Base-by-base conservation (phyloP, 306 rosid genomes). In the Abrus precatorius region DNA sequence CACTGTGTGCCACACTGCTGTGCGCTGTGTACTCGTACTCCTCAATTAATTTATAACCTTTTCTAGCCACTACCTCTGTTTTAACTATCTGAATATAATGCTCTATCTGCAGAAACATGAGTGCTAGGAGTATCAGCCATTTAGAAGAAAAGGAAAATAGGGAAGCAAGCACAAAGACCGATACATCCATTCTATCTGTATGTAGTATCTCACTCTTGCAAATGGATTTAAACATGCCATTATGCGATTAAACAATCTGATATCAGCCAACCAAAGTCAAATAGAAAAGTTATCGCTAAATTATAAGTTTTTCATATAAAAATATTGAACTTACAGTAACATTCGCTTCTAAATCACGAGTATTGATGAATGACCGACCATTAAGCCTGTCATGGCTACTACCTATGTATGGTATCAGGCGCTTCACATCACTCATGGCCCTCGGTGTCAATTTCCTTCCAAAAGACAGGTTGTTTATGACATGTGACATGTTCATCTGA, bases 21-120 rank as follows among this genome's bases (percentile, higher is more conserved):
- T 95, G 99, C 4, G 98, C 97, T 38, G 99, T 95, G 88, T 95
- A 95, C 88, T 95, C 99, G 28, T 95, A 91, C 80, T 95, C 99
- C 91, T 89, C 96, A 27, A 95, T 68, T 89, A 91, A 82, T 80
- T 83, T 85, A 65, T 83, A 81, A 40, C 87, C 84, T 69, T 84
- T 88, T 38, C 87, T 89, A 33, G 85, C 82, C 55, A 87, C 50
- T 76, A 95, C 98, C 84, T 95, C 98, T 1, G 97, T 86, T 87
- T 95, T 95, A 70, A 95, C 99, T 69, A 89, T 73, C 87, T 95
- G 99, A 84, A 95, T 95, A 87, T 95, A 95, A 88, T 95, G 99
- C 84, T 95, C 99, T 49, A 95, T 84, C 99, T 95, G 94, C 86
- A 86, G 43, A 69, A 69, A 69, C 56, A 11, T 20, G 28, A 69